These are phyloP conservation scores for Salvia hispanica DNA, from an alignment of 257 asterid species.

Conservation along the genomic window DNA sequence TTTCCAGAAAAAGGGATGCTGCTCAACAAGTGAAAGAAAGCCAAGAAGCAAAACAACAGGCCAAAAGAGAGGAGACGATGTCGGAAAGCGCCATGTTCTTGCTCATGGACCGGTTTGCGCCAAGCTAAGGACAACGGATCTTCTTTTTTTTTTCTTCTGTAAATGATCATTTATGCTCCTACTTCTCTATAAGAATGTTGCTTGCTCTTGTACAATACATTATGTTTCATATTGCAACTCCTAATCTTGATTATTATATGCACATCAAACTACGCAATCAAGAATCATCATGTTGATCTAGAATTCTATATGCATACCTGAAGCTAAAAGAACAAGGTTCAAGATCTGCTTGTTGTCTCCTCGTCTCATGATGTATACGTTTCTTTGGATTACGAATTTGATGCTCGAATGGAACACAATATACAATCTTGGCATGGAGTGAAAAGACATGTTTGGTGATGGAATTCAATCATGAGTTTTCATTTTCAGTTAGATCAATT, in stretches of 20 bases:
- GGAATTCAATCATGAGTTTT: background rate
- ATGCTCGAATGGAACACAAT: slow-evolving; percentile 59
- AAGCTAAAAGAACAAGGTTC: slow-evolving; percentile 42
- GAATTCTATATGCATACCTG: slow-evolving; percentile 49
- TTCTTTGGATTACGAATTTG: slow-evolving; percentile 59
- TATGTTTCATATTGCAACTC: background rate
- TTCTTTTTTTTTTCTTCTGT: slow-evolving; percentile 20
- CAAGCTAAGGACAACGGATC: slow-evolving; percentile 40
- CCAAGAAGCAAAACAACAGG: slow-evolving; percentile 3
- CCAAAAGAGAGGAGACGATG: slow-evolving; percentile 40
- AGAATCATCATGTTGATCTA: background rate
- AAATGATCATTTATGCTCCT: background rate
- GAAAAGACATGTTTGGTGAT: slow-evolving; percentile 5
- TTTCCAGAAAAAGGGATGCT: slow-evolving; percentile 35
- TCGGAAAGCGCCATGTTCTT: slow-evolving; percentile 60
- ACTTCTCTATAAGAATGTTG: background rate
- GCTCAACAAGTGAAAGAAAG: background rate
- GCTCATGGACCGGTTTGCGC: slow-evolving; percentile 88
- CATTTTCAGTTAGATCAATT: slow-evolving; percentile 1
- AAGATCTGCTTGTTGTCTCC: slow-evolving; percentile 37
- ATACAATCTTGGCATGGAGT: slow-evolving; percentile 65
- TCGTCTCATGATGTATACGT: slow-evolving; percentile 58
- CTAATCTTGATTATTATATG: slow-evolving; percentile 14
- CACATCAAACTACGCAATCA: background rate
- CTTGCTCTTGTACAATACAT: background rate